These are phyloP conservation scores for Lasiosphaeris hirsuta DNA, from an alignment of 495 filamentous ascomycete species.

Conservation along the genomic window DNA sequence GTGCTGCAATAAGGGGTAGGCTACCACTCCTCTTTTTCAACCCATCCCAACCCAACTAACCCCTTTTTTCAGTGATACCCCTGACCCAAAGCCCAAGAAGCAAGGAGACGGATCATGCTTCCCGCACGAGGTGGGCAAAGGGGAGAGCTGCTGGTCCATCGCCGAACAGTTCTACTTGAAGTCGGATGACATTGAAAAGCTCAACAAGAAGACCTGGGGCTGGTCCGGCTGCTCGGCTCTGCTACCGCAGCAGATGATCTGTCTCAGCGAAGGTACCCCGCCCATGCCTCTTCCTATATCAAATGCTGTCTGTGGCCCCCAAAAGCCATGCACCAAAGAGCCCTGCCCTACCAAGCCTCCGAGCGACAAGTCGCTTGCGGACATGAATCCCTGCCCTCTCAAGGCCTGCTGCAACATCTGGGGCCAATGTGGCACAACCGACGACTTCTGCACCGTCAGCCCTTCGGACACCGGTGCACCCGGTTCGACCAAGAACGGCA, in stretches of 20 bases:
- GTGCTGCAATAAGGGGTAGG: not conserved
- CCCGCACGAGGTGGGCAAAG: conserved; percentile 26
- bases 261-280: conserved; percentile 42
- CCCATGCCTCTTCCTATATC: conserved; percentile 40
- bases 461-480: conserved; percentile 31
- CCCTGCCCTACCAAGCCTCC: too few relatives aligned
- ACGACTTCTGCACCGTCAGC: conserved; percentile 41
- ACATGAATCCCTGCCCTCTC: conserved; percentile 31
- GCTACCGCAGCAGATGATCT: conserved; percentile 33
- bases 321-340: conserved; percentile 31
- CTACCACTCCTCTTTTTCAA: not conserved
- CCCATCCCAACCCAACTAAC: too few relatives aligned
- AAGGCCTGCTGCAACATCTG: conserved; percentile 33
- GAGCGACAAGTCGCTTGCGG: conserved; percentile 10
- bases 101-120: conserved; percentile 37
- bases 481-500: conserved; percentile 27
- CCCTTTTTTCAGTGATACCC: too few relatives aligned
- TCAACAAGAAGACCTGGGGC: conserved; percentile 46
- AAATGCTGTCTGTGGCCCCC: conserved; percentile 43
- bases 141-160: conserved; percentile 32
- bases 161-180: conserved; percentile 32
- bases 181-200: conserved; percentile 28
- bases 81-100: too few relatives aligned
- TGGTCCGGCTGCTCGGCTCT: conserved; percentile 44
- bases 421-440: conserved; percentile 45